phyloP scores from a whole-genome alignment of 495 filamentous ascomycete species.

The Cercophora samala region DNA sequence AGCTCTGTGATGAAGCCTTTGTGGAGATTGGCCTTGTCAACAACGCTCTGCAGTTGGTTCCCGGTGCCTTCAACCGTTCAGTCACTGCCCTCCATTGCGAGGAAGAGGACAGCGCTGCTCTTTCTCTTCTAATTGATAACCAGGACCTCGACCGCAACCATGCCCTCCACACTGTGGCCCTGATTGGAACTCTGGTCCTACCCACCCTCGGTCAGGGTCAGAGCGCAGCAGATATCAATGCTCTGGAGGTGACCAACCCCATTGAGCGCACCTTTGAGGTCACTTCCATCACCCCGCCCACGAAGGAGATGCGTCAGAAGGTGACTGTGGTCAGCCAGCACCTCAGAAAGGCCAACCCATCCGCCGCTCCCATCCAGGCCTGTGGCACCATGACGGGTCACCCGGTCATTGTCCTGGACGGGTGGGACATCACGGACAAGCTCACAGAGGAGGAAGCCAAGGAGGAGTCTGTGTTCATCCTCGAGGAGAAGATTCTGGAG shows the following conservation, averaged over 20 bases:
- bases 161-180: neutral
- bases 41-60: constrained; percentile 50
- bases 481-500: constrained; percentile 52
- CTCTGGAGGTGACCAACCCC: neutral
- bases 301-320: constrained; percentile 18
- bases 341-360: constrained; percentile 13
- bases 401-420: constrained; percentile 35
- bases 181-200: neutral
- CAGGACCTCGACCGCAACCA: constrained; percentile 10
- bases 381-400: constrained; percentile 40
- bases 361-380: constrained; percentile 27
- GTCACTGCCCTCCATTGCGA: constrained; percentile 30
- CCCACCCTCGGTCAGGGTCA: neutral
- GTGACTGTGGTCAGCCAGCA: constrained; percentile 25
- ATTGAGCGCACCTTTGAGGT: constrained; percentile 38
- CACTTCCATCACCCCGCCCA: constrained; percentile 28
- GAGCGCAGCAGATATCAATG: neutral
- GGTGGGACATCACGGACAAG: constrained; percentile 34
- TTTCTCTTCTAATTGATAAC: neutral
- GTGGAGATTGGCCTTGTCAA: constrained; percentile 60
- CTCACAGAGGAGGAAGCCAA: constrained; percentile 17
- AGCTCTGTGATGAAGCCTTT: constrained; percentile 64
- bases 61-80: constrained; percentile 72
- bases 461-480: constrained; percentile 16
- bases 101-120: constrained; percentile 7